These are phyloP conservation scores for Microthlaspi erraticum DNA, from an alignment of 345 rosid species.

Conservation along the genomic window DNA sequence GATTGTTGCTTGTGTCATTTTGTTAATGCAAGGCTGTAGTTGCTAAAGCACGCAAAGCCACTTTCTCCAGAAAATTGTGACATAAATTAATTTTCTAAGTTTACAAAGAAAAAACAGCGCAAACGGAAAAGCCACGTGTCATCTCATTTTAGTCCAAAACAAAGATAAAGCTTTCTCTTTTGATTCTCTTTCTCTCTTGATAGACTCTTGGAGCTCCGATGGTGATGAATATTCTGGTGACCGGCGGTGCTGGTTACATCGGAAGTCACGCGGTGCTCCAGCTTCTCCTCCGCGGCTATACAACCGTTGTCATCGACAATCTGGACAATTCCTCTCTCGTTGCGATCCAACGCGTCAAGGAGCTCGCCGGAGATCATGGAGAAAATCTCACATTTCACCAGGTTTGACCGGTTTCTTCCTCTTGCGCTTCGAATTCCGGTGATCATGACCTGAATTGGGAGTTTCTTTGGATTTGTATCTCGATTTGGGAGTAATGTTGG, in stretches of 20 bases:
- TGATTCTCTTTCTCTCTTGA: constrained; percentile 23
- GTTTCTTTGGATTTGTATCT: neutral
- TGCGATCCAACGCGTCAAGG: constrained; percentile 65
- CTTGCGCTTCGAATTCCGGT: neutral
- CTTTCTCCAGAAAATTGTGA: constrained; percentile 31
- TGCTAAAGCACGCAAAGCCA: constrained; percentile 33
- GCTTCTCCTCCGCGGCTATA: constrained; percentile 72
- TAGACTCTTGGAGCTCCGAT: constrained; percentile 40
- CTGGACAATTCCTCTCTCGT: constrained; percentile 77
- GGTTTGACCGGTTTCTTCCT: constrained; percentile 47
- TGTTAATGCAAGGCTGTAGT: constrained; percentile 12
- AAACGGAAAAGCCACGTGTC: constrained; percentile 38
- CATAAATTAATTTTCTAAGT: neutral
- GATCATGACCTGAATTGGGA: constrained; percentile 21
- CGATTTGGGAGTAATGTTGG: constrained; percentile 5
- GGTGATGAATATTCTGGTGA: constrained; percentile 66
- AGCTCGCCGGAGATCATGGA: constrained; percentile 68
- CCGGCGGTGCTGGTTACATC: constrained; percentile 98
- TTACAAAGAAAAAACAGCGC: neutral
- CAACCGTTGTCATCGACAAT: constrained; percentile 77
- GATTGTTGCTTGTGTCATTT: constrained; percentile 11
- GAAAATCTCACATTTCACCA: constrained; percentile 63
- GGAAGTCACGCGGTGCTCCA: constrained; percentile 98
- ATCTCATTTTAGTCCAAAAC: constrained; percentile 18
- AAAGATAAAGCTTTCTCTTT: constrained; percentile 49